These are phyloP conservation scores for Claviceps sp. DNA, from an alignment of 2,329 filamentous ascomycete genomes.

Conservation along the genomic window DNA sequence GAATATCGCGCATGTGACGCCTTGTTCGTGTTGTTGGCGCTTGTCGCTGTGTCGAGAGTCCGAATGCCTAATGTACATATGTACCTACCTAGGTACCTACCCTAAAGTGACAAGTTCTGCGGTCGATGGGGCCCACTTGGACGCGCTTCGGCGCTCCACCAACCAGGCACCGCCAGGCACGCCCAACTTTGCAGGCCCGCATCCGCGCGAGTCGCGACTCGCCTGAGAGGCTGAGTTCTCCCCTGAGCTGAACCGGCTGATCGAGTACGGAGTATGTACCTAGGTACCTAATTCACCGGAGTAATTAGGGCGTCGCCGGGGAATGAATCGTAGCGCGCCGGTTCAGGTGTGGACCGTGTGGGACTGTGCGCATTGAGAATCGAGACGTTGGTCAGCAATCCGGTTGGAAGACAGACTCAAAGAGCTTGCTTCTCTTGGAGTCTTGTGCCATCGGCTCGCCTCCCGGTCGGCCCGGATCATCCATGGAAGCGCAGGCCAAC, in stretches of 20 bases:
- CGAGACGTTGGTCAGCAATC: background rate
- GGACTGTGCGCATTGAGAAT: background rate
- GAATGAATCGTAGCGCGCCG: conserved; percentile 1
- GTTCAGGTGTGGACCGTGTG: background rate
- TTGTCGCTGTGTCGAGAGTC: no score
- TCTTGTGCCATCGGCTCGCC: background rate
- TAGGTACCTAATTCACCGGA: no score
- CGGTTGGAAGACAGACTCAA: no score
- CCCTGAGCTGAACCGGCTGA: background rate
- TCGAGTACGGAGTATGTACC: background rate
- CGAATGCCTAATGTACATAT: background rate
- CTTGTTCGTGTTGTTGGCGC: no score
- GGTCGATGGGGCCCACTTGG: no score
- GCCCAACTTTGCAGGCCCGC: no score
- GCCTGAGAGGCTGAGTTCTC: background rate
- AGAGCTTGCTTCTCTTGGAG: background rate
- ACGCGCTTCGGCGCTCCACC: no score
- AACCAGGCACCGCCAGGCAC: no score
- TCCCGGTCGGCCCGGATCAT: background rate
- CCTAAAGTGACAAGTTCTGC: no score
- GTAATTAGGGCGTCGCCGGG: conserved; percentile 1
- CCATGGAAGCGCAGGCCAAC: background rate
- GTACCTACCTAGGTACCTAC: no score
- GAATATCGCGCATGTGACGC: no score
- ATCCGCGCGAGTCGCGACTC: background rate